Percentiles rank a stretch among this genome's conserved stretches.
These are phyloP conservation scores for Cephaloascus fragrans DNA, from an alignment of 805 yeast species.

Conservation along the genomic window DNA sequence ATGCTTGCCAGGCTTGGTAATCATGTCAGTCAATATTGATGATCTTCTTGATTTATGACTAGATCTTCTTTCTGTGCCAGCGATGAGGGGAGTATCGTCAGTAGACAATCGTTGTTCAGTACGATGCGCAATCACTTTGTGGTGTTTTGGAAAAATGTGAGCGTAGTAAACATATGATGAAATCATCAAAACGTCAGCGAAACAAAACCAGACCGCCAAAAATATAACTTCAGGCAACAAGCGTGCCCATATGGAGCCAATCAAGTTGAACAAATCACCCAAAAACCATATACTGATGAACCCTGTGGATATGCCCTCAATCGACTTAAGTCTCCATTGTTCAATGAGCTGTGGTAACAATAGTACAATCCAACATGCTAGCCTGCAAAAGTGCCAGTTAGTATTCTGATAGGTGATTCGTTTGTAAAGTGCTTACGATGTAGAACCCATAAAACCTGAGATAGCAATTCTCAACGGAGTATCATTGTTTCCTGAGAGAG, in stretches of 20 bases:
- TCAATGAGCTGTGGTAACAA: constrained; percentile 71
- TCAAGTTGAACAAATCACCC: constrained; percentile 61
- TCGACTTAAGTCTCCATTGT: constrained; percentile 67
- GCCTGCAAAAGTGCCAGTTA: constrained; percentile 17
- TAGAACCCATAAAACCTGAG: constrained; percentile 61
- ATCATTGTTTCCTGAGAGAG: constrained; percentile 1
- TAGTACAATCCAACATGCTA: constrained; percentile 75
- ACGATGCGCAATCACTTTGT: constrained; percentile 6
- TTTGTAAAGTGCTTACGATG: constrained; percentile 27
- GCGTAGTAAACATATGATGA: constrained; percentile 50
- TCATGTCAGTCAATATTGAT: constrained; percentile 40
- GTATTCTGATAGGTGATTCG: constrained; percentile 1
- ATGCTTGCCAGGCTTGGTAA: constrained; percentile 35
- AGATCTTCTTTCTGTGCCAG: constrained; percentile 21
- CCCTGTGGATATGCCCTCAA: constrained; percentile 67
- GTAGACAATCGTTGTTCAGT: constrained; percentile 9
- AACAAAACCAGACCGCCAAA: constrained; percentile 68
- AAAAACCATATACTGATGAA: constrained; percentile 61
- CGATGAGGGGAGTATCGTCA: constrained; percentile 21
- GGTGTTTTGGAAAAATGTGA: constrained; percentile 29
- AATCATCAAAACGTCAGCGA: constrained; percentile 56
- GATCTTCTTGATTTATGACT: constrained; percentile 25
- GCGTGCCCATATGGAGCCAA: constrained; percentile 63
- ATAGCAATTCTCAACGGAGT: constrained; percentile 25
- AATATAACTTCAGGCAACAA: constrained; percentile 61